Conservation (phyloP, 805 yeast species). For the Candida palmyrensis region DNA sequence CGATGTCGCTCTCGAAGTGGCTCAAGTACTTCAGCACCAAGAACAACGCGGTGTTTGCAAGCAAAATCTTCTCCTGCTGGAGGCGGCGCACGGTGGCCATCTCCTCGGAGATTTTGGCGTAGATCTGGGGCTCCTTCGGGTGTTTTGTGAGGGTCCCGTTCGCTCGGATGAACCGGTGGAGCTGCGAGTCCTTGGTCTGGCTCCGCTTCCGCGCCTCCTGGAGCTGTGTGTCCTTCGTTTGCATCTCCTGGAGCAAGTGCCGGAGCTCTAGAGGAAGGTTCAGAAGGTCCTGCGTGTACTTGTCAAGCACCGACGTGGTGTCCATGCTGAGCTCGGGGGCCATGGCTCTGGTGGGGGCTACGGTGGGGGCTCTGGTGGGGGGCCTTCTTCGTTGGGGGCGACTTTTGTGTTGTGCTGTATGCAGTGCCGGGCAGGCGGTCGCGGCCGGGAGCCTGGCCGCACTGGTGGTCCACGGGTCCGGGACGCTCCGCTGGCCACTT, state of each 20-base stretch:
- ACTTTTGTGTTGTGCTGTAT: too few relatives aligned
- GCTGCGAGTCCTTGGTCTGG: constrained; percentile 67
- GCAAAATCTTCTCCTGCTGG: constrained; percentile 72
- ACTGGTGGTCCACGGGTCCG: too few relatives aligned
- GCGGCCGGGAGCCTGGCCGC: too few relatives aligned
- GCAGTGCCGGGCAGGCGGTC: too few relatives aligned
- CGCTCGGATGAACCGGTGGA: constrained; percentile 77
- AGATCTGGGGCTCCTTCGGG: constrained; percentile 71
- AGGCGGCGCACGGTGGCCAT: constrained; percentile 52
- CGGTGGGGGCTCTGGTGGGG: too few relatives aligned
- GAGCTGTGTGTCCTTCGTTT: constrained; percentile 59
- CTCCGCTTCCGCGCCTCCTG: constrained; percentile 63
- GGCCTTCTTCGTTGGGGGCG: too few relatives aligned
- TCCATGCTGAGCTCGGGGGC: constrained; percentile 54
- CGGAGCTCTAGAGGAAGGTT: constrained; percentile 86
- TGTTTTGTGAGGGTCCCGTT: constrained; percentile 77
- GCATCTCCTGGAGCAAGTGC: constrained; percentile 73
- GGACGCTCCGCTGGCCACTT: too few relatives aligned
- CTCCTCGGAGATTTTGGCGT: constrained; percentile 64
- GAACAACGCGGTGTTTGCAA: constrained; percentile 82
- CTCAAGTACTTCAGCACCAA: constrained; percentile 69
- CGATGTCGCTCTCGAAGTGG: constrained; percentile 70
- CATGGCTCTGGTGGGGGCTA: too few relatives aligned
- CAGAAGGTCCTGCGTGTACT: constrained; percentile 57
- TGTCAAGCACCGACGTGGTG: constrained; percentile 66